Evolutionary conservation across 2,329 filamentous ascomycete species (phyloP).

Genomic region (Claviceps monticola): DNA sequence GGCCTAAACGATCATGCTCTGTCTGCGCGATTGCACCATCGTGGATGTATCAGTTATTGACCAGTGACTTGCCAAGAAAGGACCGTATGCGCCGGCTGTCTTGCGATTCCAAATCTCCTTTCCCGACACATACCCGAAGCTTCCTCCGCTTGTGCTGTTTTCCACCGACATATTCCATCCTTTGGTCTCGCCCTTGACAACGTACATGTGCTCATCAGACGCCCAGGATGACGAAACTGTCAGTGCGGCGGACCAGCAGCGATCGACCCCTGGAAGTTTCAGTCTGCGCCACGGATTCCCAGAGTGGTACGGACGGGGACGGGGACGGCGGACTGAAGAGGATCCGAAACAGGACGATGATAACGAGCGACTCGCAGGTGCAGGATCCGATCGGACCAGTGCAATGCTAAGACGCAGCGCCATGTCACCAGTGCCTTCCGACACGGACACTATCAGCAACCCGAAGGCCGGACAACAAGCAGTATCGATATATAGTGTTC

Average conservation of each 20-base stretch:
- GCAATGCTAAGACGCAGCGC: conserved; percentile 9
- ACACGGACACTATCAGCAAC: conserved; percentile 21
- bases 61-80: conserved; percentile 28
- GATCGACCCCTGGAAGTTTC: conserved; percentile 78
- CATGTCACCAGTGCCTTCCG: conserved; percentile 18
- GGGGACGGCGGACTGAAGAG: conserved; percentile 30
- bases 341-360: conserved; percentile 28
- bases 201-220: conserved; percentile 79
- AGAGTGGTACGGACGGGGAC: conserved; percentile 67
- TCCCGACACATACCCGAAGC: conserved; percentile 60
- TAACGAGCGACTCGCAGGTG: conserved; percentile 17
- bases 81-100: conserved; percentile 77
- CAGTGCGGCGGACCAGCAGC: conserved; percentile 70
- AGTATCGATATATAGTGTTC: conserved; percentile 49
- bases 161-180: conserved; percentile 91
- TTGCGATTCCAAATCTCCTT: conserved; percentile 86
- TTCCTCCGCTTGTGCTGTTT: conserved; percentile 78
- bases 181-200: conserved; percentile 82
- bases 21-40: background rate
- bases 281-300: conserved; percentile 85
- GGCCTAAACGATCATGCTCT: background rate
- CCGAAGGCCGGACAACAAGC: conserved; percentile 27
- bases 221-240: conserved; percentile 63
- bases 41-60: background rate
- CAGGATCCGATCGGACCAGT: conserved; percentile 12